Base-by-base conservation (phyloP, 352 stramenopile species). In the Pythium rhizo-oryzae region DNA sequence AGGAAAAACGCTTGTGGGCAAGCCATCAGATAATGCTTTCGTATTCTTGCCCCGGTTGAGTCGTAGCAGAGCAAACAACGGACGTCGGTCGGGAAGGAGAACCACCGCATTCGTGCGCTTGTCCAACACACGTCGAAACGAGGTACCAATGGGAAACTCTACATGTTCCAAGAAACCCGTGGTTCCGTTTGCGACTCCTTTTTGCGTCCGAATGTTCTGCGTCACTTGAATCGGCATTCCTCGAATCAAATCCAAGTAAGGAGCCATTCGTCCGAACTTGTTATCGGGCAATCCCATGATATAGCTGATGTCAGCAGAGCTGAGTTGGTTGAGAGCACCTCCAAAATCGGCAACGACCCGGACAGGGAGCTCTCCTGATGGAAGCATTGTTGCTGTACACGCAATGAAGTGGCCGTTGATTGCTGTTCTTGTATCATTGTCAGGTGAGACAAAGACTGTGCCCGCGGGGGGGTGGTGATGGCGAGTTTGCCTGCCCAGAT, bases 151-250 rank as follows among this genome's bases (percentile, higher is more conserved):
- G 25, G 62, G 46, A 47, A 69, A 69, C 2, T 63, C n/a, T 5
- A 69, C 13, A 24, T 13, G 35, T 4, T 62, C 35, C 9, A 68
- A 39, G 5, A 41, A 16, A 9, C 62, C 62, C 62, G 62, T 68
- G 0, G 62, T 62, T 30, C 62, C 62, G 41, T 68, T 68, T 16
- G 62, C 62, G 25, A 68, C 62, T 23, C 62, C 62, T 35, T 62
- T 68, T n/a, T 61, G 51, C 15, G 62, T 68, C 2, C 62, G 37
- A 9, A 68, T 43, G 41, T 68, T 68, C 21, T 68, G 52, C 0
- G 62, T 68, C 3, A 68, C 57, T 33, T 69, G 62, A 25, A 69
- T 69, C 37, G 62, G 62, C 62, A 69, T 69, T 0, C 52, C 62
- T 21, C 11, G 52, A 24, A 69, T 62, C 15, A 69, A 35, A 51